Evolutionary conservation across 768 basidiomycete genomes (phyloP), one percentile per base, ranked within the genome.

Genomic region (Rhodotorula paludigena): DNA sequence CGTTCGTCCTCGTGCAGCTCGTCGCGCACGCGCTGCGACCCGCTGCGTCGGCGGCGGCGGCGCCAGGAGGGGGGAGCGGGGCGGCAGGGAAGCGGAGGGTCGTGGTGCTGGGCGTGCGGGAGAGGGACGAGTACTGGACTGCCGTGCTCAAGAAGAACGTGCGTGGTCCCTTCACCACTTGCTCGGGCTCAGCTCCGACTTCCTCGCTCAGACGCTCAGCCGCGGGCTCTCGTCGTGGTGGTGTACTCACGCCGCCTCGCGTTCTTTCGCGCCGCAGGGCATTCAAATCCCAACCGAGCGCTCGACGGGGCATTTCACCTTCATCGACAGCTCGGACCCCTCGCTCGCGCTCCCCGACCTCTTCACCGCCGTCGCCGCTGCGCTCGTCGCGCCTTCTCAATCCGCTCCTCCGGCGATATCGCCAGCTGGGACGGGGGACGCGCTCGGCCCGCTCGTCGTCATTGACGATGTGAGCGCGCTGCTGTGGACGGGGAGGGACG

Each of bases 391-490:
- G 7, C 28, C 39, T 41, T n/a, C 58, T 38, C n/a, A 7, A 23
- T 0, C n/a, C 16, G 20, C 32, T 5, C 21, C 45, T 6, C 5
- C 23, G 2, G 25, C 21, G 39, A 10, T 23, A 44, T n/a, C n/a
- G n/a, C n/a, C n/a, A n/a, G n/a, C n/a, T n/a, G n/a, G n/a, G 59
- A n/a, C 25, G 36, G 42, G 18, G 3, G 47, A 55, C 6, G 4
- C 5, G 11, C 44, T 14, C 20, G 60, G 65, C 3, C 28, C 67
- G 28, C 52, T 68, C 25, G 53, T 68, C 33, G 38, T 68, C 0
- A 25, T 68, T 23, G 67, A 68, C 25, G 67, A 68, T 35, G 6
- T 68, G 52, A 56, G 38, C 45, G 58, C 67, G n/a, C n/a, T 68
- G n/a, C n/a, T 42, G 21, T 68, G 67, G 67, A 28, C 49, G 7